Base-by-base conservation (phyloP, 2,329 filamentous ascomycete species). In the Aspergillus puulaauensis region DNA sequence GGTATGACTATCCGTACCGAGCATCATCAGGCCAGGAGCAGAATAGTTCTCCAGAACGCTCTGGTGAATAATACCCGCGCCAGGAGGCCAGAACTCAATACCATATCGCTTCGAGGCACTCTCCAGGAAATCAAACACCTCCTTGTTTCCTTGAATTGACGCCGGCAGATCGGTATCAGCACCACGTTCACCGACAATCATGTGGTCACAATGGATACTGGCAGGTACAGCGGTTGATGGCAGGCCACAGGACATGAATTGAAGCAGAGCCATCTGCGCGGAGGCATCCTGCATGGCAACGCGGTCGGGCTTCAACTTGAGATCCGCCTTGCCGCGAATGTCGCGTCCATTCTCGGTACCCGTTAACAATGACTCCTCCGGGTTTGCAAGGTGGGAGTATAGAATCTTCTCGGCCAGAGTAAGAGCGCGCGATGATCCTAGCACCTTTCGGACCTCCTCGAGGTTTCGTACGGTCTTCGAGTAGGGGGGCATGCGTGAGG, bases 281-380 rank as follows among this genome's bases (percentile, higher is more conserved):
- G 91, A 96, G 14, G 95, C 95, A 80, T 99, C 95, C 78, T 99
- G 95, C 95, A 99, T 99, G 64, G 96, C 96, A 66, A 98, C 95
- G 53, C 95, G 86, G 75, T 99, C 95, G 21, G 95, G 95, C 77
- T 96, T 96, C 75, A 99, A 89, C 81, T 96, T 96, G 77, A 99
- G 83, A 73, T 96, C 98, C 51, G 92, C 93, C 71, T 87, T 87
- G 65, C 93, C 93, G 43, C 95, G 87, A 61, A 99, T 89, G 69
- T 89, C 84, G 52, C 85, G 85, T 65, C 93, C 93, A 83, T 93
- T 91, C 75, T 91, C 84, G 50, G 93, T 97, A 70, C 87, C 86
- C 53, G 85, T 86, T 60, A 96, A 82, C 53, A 99, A 85, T 39
- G 91, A 93, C 74, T 96, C 92, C 77, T 96, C 93, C 6, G 88